These are phyloP conservation scores for Moesziomyces parantarcticus DNA, from an alignment of 1,284 basidiomycete species.

Conservation along the genomic window DNA sequence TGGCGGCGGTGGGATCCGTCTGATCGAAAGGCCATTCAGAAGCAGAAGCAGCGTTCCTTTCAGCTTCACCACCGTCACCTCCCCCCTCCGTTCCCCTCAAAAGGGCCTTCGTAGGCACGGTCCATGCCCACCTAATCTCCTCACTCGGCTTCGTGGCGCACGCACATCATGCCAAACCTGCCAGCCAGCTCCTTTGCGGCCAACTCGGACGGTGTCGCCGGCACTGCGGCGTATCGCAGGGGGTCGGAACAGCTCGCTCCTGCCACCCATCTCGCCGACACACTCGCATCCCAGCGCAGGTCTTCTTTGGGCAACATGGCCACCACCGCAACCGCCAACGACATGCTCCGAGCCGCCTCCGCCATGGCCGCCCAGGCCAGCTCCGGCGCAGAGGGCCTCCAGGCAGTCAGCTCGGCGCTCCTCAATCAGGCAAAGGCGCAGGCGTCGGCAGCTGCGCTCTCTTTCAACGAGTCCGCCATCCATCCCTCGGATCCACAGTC, in stretches of 20 bases:
- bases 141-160: not conserved
- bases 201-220: not conserved
- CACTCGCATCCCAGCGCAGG: conserved; percentile 16
- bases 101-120: too few species aligned
- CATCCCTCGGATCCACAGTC: conserved; percentile 11
- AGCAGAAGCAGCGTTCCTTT: not conserved
- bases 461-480: conserved; percentile 4
- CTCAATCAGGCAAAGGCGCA: conserved; percentile 51
- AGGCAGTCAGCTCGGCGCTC: conserved; percentile 52
- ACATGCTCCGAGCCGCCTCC: conserved; percentile 54
- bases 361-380: conserved; percentile 52
- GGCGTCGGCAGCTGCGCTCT: conserved; percentile 22
- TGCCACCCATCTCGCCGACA: not conserved
- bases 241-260: conserved; percentile 33
- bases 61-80: not conserved
- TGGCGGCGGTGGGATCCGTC: not conserved
- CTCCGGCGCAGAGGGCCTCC: conserved; percentile 46
- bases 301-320: conserved; percentile 19
- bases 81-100: not conserved
- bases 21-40: not conserved
- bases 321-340: conserved; percentile 33
- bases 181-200: conserved; percentile 25
- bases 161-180: conserved; percentile 28
- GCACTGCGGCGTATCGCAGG: conserved; percentile 20
- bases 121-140: not conserved